These are phyloP conservation scores for Camellia japonica DNA, from an alignment of 148 eudicot species.

Conservation along the genomic window DNA sequence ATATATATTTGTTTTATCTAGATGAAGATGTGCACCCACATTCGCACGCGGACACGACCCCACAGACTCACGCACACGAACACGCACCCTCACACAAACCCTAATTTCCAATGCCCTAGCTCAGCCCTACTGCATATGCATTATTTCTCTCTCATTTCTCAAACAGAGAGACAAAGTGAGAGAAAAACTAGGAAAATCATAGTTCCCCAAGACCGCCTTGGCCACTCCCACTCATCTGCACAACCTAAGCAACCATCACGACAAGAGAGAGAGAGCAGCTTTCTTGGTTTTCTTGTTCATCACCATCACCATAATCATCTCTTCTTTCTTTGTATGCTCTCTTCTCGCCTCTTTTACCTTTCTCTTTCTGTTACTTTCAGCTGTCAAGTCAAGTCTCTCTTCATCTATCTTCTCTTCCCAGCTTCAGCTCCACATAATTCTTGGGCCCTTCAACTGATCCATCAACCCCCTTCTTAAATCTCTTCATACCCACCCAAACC, in stretches of 20 bases:
- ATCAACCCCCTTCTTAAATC: not conserved
- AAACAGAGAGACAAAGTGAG: not conserved
- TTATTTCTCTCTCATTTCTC: not conserved
- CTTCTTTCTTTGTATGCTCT: not conserved
- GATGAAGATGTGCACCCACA: constrained; percentile 17
- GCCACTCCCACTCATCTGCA: constrained; percentile 4
- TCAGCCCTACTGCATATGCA: not conserved
- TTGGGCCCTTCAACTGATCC: constrained; percentile 3
- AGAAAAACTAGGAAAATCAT: constrained; percentile 12
- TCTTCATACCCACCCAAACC: not conserved
- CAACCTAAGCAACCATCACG: not conserved
- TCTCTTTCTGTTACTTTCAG: not conserved
- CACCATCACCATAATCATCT: not conserved
- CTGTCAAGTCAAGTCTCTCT: not conserved
- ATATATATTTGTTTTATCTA: not conserved
- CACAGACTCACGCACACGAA: not conserved
- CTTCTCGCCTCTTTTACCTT: not conserved
- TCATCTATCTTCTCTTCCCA: not conserved
- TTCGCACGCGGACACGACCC: constrained; percentile 15
- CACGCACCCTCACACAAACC: constrained; percentile 6
- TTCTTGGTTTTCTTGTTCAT: not conserved
- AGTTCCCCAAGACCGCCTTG: constrained; percentile 5
- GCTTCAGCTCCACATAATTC: not conserved
- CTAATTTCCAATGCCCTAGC: not conserved
- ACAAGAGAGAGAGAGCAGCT: not conserved